Conservation (phyloP, 768 basidiomycete genomes). For the Boletus bicolor region DNA sequence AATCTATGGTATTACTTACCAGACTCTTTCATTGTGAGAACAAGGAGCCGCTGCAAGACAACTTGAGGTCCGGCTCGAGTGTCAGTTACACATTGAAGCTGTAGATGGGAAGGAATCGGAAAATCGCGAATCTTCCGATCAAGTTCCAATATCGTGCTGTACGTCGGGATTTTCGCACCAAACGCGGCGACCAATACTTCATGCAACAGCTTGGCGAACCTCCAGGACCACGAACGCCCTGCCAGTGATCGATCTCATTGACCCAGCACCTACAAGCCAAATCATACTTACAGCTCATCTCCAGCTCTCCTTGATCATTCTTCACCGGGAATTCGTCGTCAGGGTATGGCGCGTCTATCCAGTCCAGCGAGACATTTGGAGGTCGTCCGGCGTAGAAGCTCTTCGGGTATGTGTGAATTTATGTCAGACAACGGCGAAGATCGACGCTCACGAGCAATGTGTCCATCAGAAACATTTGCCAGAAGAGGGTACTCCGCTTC, state of each 20-base stretch:
- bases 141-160: slow-evolving; percentile 50
- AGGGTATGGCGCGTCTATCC: slow-evolving; percentile 57
- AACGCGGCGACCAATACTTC: slow-evolving; percentile 49
- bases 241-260: neutral
- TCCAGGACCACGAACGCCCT: slow-evolving; percentile 58
- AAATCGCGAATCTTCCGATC: slow-evolving; percentile 64
- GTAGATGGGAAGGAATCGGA: slow-evolving; percentile 46
- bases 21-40: slow-evolving; percentile 47
- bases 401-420: slow-evolving; percentile 30
- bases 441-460: slow-evolving; percentile 50
- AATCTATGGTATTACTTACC: slow-evolving; percentile 33
- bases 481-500: slow-evolving; percentile 57
- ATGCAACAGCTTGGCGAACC: slow-evolving; percentile 53
- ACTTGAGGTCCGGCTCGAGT: slow-evolving; percentile 15
- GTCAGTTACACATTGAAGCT: slow-evolving; percentile 31
- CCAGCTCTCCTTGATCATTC: slow-evolving; percentile 34
- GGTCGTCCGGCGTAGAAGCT: slow-evolving; percentile 63
- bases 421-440: neutral
- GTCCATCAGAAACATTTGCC: slow-evolving; percentile 65
- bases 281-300: slow-evolving; percentile 41
- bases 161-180: slow-evolving; percentile 49
- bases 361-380: slow-evolving; percentile 48
- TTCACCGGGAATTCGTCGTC: slow-evolving; percentile 38
- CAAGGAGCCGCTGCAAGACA: slow-evolving; percentile 42
- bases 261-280: neutral